Conservation (phyloP, 2,329 filamentous ascomycete genomes). For the Beauveria bassiana region DNA sequence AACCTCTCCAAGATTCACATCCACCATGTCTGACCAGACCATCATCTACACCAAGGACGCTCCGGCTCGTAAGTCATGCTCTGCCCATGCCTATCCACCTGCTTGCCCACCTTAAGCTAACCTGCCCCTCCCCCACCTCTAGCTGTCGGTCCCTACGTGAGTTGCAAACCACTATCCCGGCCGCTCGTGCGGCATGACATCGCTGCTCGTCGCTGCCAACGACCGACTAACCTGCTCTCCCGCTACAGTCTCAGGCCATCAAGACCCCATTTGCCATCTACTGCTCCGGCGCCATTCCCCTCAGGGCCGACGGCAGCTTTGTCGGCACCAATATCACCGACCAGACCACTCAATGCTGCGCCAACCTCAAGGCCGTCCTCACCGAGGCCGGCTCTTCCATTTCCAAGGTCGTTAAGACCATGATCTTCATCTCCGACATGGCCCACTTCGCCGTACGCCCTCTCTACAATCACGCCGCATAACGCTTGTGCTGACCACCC, state of each 20-base stretch:
- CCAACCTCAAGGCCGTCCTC: slow-evolving; percentile 79
- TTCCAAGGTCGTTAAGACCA: slow-evolving; percentile 79
- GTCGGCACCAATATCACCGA: slow-evolving; percentile 54
- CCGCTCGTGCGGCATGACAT: neutral
- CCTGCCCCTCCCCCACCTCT: neutral
- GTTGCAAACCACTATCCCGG: slow-evolving; percentile 18
- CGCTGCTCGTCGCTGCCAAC: neutral
- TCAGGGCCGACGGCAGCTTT: slow-evolving; percentile 47
- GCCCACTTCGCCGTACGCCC: slow-evolving; percentile 61
- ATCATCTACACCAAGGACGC: slow-evolving; percentile 52
- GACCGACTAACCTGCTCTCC: slow-evolving; percentile 14
- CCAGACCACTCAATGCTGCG: slow-evolving; percentile 55
- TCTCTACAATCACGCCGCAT: neutral
- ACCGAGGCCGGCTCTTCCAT: slow-evolving; percentile 72
- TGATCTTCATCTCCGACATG: slow-evolving; percentile 90
- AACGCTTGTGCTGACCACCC: neutral
- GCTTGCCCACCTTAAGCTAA: slow-evolving; percentile 11
- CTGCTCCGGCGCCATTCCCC: slow-evolving; percentile 67
- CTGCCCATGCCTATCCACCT: neutral
- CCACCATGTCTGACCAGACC: slow-evolving; percentile 40
- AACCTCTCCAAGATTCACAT: slow-evolving; percentile 12
- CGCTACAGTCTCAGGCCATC: slow-evolving; percentile 53
- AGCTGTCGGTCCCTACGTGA: slow-evolving; percentile 59
- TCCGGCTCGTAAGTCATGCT: slow-evolving; percentile 42
- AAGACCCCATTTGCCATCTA: slow-evolving; percentile 59